Conservation (phyloP, 2,329 filamentous ascomycete species). For the Hymenoscyphus scutula region DNA sequence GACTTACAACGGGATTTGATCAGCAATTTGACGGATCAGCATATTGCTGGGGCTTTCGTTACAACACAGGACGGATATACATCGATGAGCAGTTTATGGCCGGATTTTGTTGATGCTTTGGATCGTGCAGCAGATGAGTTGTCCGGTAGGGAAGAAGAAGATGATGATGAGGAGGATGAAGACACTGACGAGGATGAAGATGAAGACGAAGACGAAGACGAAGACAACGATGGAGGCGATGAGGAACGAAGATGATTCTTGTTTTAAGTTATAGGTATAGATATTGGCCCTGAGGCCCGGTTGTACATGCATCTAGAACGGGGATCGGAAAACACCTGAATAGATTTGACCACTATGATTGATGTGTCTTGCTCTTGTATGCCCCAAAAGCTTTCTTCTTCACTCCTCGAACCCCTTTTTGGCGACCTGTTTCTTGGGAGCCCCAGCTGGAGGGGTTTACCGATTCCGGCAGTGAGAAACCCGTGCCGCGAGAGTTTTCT, state of each 20-base stretch:
- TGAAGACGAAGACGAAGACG: slow-evolving; percentile 1
- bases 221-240: neutral
- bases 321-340: neutral
- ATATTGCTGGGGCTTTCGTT: slow-evolving; percentile 22
- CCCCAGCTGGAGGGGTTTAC: too few relatives aligned
- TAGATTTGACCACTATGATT: neutral
- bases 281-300: neutral
- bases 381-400: neutral
- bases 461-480: too few relatives aligned
- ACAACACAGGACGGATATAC: slow-evolving; percentile 26
- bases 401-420: neutral
- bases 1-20: slow-evolving; percentile 19
- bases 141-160: neutral
- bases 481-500: too few relatives aligned
- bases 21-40: slow-evolving; percentile 21
- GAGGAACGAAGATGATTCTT: neutral
- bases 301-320: neutral
- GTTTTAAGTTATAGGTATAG: neutral
- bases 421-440: neutral
- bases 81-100: slow-evolving; percentile 22
- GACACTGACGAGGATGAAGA: slow-evolving; percentile 9
- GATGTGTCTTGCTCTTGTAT: neutral
- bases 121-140: neutral
- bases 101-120: slow-evolving; percentile 9
- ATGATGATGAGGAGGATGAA: slow-evolving; percentile 4